phyloP scores from a whole-genome alignment of 31 red algal genomes.

The Odonthalia washingtoniensis region DNA sequence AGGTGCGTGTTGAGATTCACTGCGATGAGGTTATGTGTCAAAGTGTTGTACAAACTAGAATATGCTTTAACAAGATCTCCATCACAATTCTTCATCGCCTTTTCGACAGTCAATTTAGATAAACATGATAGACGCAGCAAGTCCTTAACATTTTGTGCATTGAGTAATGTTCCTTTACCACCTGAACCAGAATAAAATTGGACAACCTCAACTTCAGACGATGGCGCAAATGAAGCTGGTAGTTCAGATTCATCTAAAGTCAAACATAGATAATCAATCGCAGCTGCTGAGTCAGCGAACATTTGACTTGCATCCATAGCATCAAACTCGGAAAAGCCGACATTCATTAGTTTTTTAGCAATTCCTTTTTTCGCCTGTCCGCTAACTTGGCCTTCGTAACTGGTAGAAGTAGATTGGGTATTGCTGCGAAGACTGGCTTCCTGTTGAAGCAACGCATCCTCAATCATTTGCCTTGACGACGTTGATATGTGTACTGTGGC shows the following conservation, averaged over 20 bases:
- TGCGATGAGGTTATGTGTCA: conserved; percentile 32
- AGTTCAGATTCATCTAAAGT: conserved; percentile 88
- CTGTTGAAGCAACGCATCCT: conserved; percentile 68
- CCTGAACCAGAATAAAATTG: conserved; percentile 55
- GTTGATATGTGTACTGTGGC: conserved; percentile 73
- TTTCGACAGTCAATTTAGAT: conserved; percentile 61
- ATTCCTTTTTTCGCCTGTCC: neutral
- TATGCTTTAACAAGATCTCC: conserved; percentile 34
- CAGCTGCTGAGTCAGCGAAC: conserved; percentile 51
- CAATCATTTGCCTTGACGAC: conserved; percentile 74
- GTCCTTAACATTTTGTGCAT: conserved; percentile 11
- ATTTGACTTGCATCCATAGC: conserved; percentile 51
- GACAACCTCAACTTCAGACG: conserved; percentile 83
- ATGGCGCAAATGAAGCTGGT: conserved; percentile 71
- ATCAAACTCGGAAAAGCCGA: conserved; percentile 79
- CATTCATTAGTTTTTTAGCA: conserved; percentile 36
- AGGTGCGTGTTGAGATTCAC: neutral
- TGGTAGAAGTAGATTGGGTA: neutral
- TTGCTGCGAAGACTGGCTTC: neutral
- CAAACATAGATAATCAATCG: conserved; percentile 83
- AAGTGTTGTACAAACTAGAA: conserved; percentile 44
- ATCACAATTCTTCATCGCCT: conserved; percentile 40
- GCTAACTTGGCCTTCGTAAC: neutral
- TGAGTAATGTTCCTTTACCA: conserved; percentile 7
- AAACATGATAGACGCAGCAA: conserved; percentile 46